phyloP scores from a whole-genome alignment of 768 basidiomycete species.

The Naganishia onofrii region DNA sequence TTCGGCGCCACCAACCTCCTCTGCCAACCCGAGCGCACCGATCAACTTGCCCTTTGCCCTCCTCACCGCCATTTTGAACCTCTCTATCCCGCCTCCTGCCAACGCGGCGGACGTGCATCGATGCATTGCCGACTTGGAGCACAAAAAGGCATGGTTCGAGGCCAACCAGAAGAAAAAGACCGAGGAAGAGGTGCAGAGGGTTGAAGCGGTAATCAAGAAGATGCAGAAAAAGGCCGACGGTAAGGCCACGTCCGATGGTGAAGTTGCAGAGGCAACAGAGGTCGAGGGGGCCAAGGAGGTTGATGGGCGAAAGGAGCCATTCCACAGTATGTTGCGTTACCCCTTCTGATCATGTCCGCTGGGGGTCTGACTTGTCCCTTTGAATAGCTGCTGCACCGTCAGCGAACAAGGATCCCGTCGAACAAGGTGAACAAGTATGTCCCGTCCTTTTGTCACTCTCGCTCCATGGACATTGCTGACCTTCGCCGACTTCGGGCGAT shows the following conservation, averaged over 20 bases:
- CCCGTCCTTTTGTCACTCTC: no score
- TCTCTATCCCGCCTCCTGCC: constrained; percentile 87
- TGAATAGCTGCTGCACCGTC: constrained; percentile 44
- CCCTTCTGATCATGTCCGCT: background rate
- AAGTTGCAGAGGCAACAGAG: background rate
- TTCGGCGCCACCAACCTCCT: constrained; percentile 38
- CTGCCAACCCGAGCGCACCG: constrained; percentile 44
- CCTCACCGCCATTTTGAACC: constrained; percentile 75
- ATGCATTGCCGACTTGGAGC: constrained; percentile 82
- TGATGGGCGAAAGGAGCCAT: constrained; percentile 46
- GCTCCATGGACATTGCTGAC: background rate
- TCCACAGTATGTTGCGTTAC: constrained; percentile 42
- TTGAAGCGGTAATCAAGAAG: constrained; percentile 49
- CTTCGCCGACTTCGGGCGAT: no score
- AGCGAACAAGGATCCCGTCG: constrained; percentile 37
- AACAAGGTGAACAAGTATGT: constrained; percentile 43
- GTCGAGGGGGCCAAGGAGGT: background rate
- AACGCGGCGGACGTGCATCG: constrained; percentile 73
- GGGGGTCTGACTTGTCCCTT: background rate
- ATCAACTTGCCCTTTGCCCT: constrained; percentile 80
- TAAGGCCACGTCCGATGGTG: constrained; percentile 9
- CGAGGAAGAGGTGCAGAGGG: constrained; percentile 50
- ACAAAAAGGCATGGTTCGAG: constrained; percentile 91
- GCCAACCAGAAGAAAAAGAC: constrained; percentile 71
- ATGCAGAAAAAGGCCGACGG: constrained; percentile 47